Base-by-base conservation (phyloP, 805 yeast genomes). In the Saturnispora diversa region DNA sequence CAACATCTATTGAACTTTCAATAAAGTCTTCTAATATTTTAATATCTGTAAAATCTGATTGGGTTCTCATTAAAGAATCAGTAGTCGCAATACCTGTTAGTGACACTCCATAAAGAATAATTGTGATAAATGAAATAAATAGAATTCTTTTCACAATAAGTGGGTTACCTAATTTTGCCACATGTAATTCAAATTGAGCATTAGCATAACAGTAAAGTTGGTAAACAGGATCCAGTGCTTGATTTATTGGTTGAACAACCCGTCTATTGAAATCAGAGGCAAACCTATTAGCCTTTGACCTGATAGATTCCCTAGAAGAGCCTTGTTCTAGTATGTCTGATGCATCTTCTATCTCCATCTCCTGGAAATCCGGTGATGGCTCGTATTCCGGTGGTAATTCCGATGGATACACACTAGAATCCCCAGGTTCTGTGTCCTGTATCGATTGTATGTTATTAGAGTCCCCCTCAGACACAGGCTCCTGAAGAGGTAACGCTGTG, bases 91-190 rank as follows among this genome's bases (percentile, higher is more conserved):
- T 46, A 4, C 82, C 83, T 39, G 80, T 70, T 26, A 73, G 58
- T 6, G 86, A 69, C 2, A 84, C 66, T 19, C 73, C 50, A 48
- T 77, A 78, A 4, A 84, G 63, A 4, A 80, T 51, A 0, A 63
- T 44, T n/a, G 85, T 74, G 49, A 85, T 73, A 35, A 80, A 54
- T 2, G 78, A 51, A 9, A 90, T 83, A 52, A 85, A 85, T 3
- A 84, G 58, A 29, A 88, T 65, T 31, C 97, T 66, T 50, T 83
- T 81, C 21, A 88, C 76, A 21, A 90, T 81, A 35, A 86, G 60
- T 4, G 96, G 96, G 54, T 88, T 86, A 4, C 96, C 95, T n/a
- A 84, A 50, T 44, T 73, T 72, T 15, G 77, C 66, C 10, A 90
- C 59, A 21, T 68, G 59, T 23, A 64, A 59, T 50, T 88, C 95